phyloP scores from a whole-genome alignment of 2,329 filamentous ascomycete species.

The Raffaelea arxii region DNA sequence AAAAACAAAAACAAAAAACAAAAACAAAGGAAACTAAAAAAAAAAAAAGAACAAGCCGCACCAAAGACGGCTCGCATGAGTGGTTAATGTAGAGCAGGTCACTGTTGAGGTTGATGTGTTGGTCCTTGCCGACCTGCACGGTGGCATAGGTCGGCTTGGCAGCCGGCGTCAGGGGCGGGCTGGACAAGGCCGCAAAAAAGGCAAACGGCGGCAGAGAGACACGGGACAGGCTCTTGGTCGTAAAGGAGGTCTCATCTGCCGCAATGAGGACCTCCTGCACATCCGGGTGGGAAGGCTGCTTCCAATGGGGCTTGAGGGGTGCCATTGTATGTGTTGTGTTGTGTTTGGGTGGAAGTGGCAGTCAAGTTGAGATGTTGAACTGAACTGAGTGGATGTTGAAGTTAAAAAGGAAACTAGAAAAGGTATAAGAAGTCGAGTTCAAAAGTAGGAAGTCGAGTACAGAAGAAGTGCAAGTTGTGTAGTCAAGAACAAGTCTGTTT shows the following conservation, averaged over 20 bases:
- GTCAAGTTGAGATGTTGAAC: neutral
- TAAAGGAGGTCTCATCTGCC: constrained; percentile 41
- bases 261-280: constrained; percentile 45
- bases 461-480: neutral
- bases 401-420: neutral
- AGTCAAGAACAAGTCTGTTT: neutral
- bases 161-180: constrained; percentile 51
- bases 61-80: constrained; percentile 55
- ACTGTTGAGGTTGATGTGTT: constrained; percentile 54
- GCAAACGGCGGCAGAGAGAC: constrained; percentile 49
- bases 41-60: constrained; percentile 32
- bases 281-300: constrained; percentile 48
- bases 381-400: neutral
- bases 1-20: neutral
- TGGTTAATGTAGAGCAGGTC: constrained; percentile 61
- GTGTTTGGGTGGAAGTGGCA: neutral
- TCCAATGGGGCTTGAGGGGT: constrained; percentile 48
- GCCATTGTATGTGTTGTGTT: neutral
- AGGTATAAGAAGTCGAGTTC: neutral
- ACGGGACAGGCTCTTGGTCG: constrained; percentile 49
- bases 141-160: constrained; percentile 52
- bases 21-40: neutral
- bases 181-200: constrained; percentile 56
- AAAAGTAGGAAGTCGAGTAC: neutral
- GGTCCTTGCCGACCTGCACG: constrained; percentile 46